Evolutionary conservation across 2,329 filamentous ascomycete species (phyloP).

Genomic region (Sporothrix inflata): DNA sequence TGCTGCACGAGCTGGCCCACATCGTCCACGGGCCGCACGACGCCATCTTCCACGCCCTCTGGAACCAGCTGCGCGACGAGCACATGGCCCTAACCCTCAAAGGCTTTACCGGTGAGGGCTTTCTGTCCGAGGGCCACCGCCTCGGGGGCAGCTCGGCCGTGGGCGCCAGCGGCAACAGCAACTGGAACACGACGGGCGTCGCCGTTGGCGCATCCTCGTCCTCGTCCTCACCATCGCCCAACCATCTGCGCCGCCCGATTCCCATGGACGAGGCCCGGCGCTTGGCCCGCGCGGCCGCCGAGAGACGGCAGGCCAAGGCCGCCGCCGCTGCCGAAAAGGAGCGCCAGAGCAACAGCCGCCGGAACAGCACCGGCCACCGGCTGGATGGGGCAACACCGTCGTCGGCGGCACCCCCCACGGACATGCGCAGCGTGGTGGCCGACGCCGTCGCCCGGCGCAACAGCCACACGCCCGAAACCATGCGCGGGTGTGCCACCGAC

Average conservation of each 20-base stretch:
- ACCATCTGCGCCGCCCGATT: slow-evolving; percentile 45
- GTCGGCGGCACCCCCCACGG: slow-evolving; percentile 51
- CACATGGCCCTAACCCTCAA: slow-evolving; percentile 74
- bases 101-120: slow-evolving; percentile 89
- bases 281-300: slow-evolving; percentile 72
- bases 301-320: slow-evolving; percentile 59
- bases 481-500: slow-evolving; percentile 76
- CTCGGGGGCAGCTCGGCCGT: slow-evolving; percentile 61
- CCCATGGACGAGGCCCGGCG: slow-evolving; percentile 74
- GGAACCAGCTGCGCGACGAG: slow-evolving; percentile 88
- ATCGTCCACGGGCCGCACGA: slow-evolving; percentile 85
- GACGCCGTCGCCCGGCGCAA: slow-evolving; percentile 71
- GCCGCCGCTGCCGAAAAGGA: slow-evolving; percentile 38
- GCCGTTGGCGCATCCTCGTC: slow-evolving; percentile 28
- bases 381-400: slow-evolving; percentile 62
- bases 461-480: slow-evolving; percentile 49
- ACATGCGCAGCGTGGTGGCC: slow-evolving; percentile 73
- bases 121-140: slow-evolving; percentile 73
- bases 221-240: neutral
- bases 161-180: neutral
- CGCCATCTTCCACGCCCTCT: slow-evolving; percentile 78
- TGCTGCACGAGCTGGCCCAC: slow-evolving; percentile 93
- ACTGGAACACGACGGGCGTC: neutral
- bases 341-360: slow-evolving; percentile 59
- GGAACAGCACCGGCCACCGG: slow-evolving; percentile 67